Evolutionary conservation across 371 early-diverging fungal genomes (phyloP), one percentile per base, ranked within the genome.

Genomic region (Actinomucor elegans): DNA sequence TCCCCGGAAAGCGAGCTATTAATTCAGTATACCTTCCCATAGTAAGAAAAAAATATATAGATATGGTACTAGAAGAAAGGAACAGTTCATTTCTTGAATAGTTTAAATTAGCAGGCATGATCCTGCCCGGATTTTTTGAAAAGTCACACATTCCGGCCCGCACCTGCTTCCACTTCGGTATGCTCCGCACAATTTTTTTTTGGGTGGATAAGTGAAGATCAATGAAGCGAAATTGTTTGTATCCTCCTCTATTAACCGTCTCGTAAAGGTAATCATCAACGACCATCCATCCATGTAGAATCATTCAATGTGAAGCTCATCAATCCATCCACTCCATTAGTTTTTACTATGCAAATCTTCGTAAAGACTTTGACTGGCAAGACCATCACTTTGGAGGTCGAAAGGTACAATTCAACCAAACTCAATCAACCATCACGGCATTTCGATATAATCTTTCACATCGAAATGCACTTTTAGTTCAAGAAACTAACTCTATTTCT

Each of bases 351-450:
- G 89, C 88, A 90, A 66, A 88, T 88, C 64, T 90, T 88, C 61
- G 91, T 92, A 65, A 92, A 90, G 83, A 90, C 87, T 55, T 78
- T 86, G 50, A 89, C 88, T 51, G 91, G 92, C 52, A 89, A 89
- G 80, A 92, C 93, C 66, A 92, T 92, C 66, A 91, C 94, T 56
- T 87, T 97, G 52, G 97, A 97, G 77, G 97, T 97, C 56, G 95
- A 96, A 79, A 96, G 96, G 86, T 63, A 69, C 54, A 93, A 29
- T 40, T 21, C n/a, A 37, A 41, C 14, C 27, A 31, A 32, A 32
- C 14, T n/a, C n/a, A n/a, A n/a, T n/a, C n/a, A n/a, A n/a, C n/a
- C n/a, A n/a, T n/a, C n/a, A n/a, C n/a, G n/a, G n/a, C n/a, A n/a
- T n/a, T n/a, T n/a, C n/a, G n/a, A n/a, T n/a, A n/a, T n/a, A n/a